phyloP scores from a whole-genome alignment of 2,329 filamentous ascomycete species.

The Botrytis byssoidea region DNA sequence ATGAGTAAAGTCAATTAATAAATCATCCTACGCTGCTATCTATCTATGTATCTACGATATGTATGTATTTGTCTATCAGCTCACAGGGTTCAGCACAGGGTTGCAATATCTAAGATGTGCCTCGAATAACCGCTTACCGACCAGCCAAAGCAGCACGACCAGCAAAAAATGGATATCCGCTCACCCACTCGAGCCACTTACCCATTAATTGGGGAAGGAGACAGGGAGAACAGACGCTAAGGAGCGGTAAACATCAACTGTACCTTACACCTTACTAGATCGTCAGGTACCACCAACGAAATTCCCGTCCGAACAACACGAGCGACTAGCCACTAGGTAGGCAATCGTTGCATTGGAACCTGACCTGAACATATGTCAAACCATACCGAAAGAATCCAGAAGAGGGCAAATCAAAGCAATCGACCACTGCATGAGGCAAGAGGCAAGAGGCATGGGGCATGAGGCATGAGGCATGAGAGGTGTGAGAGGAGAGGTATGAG shows the following conservation, averaged over 20 bases:
- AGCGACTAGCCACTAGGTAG: not conserved
- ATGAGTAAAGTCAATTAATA: not conserved
- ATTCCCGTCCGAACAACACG: conserved; percentile 5
- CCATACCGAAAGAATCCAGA: not conserved
- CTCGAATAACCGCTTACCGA: conserved; percentile 18
- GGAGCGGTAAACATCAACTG: conserved; percentile 15
- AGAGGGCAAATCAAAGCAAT: not conserved
- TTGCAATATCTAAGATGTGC: not conserved
- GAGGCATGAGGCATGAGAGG: not conserved
- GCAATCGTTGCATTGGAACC: not conserved
- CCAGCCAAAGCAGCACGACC: not conserved
- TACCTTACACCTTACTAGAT: conserved; percentile 13
- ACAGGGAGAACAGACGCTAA: not conserved
- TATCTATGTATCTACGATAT: too few relatives aligned
- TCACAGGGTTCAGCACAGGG: not conserved
- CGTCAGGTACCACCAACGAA: conserved; percentile 18
- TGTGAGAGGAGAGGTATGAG: not conserved
- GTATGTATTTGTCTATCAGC: not conserved
- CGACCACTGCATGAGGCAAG: conserved; percentile 2
- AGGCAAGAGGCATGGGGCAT: not conserved
- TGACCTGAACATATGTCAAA: not conserved
- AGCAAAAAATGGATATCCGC: not conserved
- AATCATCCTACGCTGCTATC: not conserved
- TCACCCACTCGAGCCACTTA: not conserved
- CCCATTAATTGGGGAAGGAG: not conserved